Percentiles rank a stretch among this genome's conserved stretches.
phyloP scores from a whole-genome alignment of 106 monocot genomes.

The Allium sativum region DNA sequence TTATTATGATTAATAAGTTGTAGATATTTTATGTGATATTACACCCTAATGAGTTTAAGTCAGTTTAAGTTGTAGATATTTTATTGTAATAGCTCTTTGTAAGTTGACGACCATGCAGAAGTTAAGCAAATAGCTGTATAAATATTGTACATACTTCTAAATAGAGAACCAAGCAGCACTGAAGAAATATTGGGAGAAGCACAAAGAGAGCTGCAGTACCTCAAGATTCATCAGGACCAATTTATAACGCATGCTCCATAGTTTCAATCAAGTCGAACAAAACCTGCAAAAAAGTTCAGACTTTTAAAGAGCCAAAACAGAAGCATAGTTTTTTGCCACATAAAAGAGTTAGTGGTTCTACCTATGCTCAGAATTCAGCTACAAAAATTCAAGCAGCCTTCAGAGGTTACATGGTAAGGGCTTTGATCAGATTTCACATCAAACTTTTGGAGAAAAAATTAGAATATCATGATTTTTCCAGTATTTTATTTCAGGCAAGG shows the following conservation, averaged over 20 bases:
- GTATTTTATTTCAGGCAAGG: constrained; percentile 43
- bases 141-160: too few species aligned
- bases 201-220: constrained; percentile 41
- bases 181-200: constrained; percentile 79
- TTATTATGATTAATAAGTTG: too few species aligned
- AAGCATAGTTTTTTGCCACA: not conserved
- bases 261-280: not conserved
- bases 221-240: constrained; percentile 5
- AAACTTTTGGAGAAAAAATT: too few species aligned
- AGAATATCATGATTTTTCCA: not conserved
- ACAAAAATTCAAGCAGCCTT: constrained; percentile 73
- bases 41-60: too few species aligned
- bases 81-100: too few species aligned
- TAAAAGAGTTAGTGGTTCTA: constrained; percentile 10
- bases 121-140: too few species aligned
- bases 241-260: constrained; percentile 8
- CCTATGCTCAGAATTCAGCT: constrained; percentile 33
- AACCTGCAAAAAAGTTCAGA: constrained; percentile 11
- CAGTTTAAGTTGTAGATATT: too few species aligned
- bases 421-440: too few species aligned
- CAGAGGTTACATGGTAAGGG: constrained; percentile 58
- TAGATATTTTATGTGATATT: too few species aligned
- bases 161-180: constrained; percentile 83
- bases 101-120: too few species aligned
- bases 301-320: constrained; percentile 7